A percentile compares a stretch with the other conserved stretches of the same genome.
Evolutionary conservation across 2,329 filamentous ascomycete genomes (phyloP).

Genomic region (Fusarium armeniacum): DNA sequence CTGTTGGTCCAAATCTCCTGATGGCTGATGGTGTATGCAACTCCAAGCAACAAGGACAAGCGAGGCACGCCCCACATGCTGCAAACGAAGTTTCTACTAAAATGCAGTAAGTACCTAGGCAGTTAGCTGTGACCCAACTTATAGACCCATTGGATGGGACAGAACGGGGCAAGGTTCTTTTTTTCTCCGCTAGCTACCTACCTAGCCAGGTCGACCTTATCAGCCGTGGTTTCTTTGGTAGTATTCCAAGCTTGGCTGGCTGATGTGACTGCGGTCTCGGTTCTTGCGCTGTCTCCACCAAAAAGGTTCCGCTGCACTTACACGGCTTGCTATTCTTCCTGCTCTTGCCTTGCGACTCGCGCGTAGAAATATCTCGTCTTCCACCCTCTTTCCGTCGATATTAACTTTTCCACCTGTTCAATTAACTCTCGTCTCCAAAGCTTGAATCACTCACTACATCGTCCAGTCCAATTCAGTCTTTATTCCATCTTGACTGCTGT

Average conservation of each 20-base stretch:
- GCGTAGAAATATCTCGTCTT: slow-evolving; percentile 49
- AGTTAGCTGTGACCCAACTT: slow-evolving; percentile 15
- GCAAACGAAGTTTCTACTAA: slow-evolving; percentile 44
- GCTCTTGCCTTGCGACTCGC: slow-evolving; percentile 7
- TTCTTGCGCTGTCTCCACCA: slow-evolving; percentile 37
- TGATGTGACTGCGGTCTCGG: slow-evolving; percentile 13
- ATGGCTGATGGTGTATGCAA: slow-evolving; percentile 41
- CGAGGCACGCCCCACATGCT: slow-evolving; percentile 45
- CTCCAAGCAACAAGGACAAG: slow-evolving; percentile 32
- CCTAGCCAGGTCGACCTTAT: slow-evolving; percentile 39
- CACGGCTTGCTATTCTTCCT: slow-evolving; percentile 17
- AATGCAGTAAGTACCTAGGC: neutral
- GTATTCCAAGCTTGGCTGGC: slow-evolving; percentile 30
- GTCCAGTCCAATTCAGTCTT: slow-evolving; percentile 22
- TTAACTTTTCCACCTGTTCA: slow-evolving; percentile 18
- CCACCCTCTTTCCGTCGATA: slow-evolving; percentile 37
- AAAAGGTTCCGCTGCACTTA: slow-evolving; percentile 44
- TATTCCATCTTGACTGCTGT: slow-evolving; percentile 25
- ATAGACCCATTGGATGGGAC: slow-evolving; percentile 5
- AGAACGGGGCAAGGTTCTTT: slow-evolving; percentile 3
- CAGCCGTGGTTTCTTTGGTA: slow-evolving; percentile 19
- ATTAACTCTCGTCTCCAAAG: slow-evolving; percentile 21
- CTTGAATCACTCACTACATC: slow-evolving; percentile 4
- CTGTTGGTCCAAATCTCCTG: slow-evolving; percentile 33
- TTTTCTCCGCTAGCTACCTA: slow-evolving; percentile 18